These are phyloP conservation scores for Camellia japonica DNA, from an alignment of 148 eudicot genomes.

Conservation along the genomic window DNA sequence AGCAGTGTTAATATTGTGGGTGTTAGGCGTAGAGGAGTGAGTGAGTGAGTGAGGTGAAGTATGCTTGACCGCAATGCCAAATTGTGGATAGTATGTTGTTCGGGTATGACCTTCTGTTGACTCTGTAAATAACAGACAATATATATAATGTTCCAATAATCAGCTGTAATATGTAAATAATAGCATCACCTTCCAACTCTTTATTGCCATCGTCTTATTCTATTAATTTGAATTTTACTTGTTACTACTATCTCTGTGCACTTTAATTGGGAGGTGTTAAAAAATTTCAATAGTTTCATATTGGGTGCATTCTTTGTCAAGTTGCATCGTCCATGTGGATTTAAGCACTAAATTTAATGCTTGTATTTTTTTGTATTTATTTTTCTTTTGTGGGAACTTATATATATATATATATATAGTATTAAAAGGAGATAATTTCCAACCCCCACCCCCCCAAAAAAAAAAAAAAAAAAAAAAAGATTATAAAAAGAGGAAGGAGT, in stretches of 20 bases:
- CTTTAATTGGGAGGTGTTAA: neutral
- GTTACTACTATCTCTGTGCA: neutral
- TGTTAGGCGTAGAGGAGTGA: no score
- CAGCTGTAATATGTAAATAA: constrained; percentile 24
- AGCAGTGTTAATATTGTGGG: constrained; percentile 17
- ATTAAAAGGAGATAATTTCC: no score
- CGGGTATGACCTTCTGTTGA: constrained; percentile 11
- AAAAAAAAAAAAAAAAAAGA: no score
- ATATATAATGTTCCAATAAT: neutral
- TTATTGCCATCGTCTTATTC: constrained; percentile 8
- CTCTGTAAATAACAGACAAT: constrained; percentile 34
- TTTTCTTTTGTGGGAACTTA: no score
- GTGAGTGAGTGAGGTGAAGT: no score
- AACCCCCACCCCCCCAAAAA: no score
- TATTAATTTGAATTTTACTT: neutral
- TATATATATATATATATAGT: no score
- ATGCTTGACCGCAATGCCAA: no score
- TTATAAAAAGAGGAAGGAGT: no score
- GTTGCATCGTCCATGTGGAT: neutral
- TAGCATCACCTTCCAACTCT: constrained; percentile 11
- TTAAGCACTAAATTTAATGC: neutral
- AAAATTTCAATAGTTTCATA: no score
- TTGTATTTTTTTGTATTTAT: no score
- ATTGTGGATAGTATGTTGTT: no score
- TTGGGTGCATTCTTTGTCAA: neutral